Percentiles rank a stretch among this genome's conserved stretches.
Evolutionary conservation across 2,329 filamentous ascomycete species (phyloP).

Genomic region (Macrophomina pseudophaseolina): DNA sequence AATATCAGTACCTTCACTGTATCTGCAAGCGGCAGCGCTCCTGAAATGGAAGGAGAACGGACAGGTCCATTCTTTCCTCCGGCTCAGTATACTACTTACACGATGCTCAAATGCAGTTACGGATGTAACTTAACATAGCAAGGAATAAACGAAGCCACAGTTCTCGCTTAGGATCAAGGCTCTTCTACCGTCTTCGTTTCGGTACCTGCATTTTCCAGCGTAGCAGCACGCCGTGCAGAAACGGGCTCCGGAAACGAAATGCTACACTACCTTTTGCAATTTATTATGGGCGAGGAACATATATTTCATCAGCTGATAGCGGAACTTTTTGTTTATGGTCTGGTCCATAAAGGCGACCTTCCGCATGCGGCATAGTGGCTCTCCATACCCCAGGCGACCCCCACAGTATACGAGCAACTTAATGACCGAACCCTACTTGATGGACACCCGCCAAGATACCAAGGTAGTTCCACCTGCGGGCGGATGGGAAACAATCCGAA

Average conservation of each 20-base stretch:
- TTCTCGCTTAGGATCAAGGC: too few relatives aligned
- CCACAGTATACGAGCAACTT: constrained; percentile 13
- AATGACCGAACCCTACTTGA: constrained; percentile 4
- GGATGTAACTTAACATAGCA: too few relatives aligned
- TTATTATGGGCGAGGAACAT: background rate
- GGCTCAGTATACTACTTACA: too few relatives aligned
- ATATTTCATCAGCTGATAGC: constrained; percentile 4
- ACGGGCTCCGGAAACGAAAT: background rate
- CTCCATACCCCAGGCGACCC: constrained; percentile 6
- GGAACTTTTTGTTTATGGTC: background rate
- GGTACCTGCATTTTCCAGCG: too few relatives aligned
- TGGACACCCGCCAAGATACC: constrained; percentile 1
- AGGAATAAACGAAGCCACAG: too few relatives aligned
- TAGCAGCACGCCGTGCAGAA: background rate
- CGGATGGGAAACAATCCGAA: background rate
- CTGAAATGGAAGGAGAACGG: too few relatives aligned
- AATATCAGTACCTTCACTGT: too few relatives aligned
- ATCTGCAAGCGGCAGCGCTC: too few relatives aligned
- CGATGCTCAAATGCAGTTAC: too few relatives aligned
- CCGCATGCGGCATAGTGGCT: background rate
- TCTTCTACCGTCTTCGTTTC: too few relatives aligned
- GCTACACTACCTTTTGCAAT: background rate
- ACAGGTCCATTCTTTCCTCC: too few relatives aligned
- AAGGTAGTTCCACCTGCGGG: background rate
- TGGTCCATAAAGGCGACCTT: background rate